Base-by-base conservation (phyloP, 2,329 filamentous ascomycete genomes). In the Rutstroemia sydowiana region DNA sequence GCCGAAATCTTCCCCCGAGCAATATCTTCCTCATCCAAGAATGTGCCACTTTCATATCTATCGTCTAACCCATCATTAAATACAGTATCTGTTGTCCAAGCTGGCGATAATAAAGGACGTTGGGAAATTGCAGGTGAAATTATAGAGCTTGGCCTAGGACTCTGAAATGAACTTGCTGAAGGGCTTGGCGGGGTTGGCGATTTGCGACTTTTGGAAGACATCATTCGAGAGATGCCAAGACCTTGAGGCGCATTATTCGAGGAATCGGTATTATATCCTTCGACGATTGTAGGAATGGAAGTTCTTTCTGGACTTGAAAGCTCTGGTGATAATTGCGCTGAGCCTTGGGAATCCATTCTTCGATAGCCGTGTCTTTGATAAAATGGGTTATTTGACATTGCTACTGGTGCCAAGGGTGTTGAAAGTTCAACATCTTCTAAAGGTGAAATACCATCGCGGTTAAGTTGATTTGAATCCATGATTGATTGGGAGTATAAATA, bases 41-140 rank as follows among this genome's bases (percentile, higher is more conserved):
- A 41, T 5, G 39, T 32, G 21, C 37, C 45, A 40, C 31, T 30
- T 18, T 13, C 10, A 40, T 46, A 36, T 21, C 43, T 42, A n/a
- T 44, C 45, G 9, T 48, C 45, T 32, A 41, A 36, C 9, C 20
- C 31, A 28, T 30, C 26, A 16, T 40, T 45, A 31, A 39, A 45
- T 30, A 37, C 31, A 36, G 45, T 32, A 31, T 43, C 34, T 51
- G 41, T 34, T 5, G 49, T 37, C 53, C 55, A 53, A 11, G 39
- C 48, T 16, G 55, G 55, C 16, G 55, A 55, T 16, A 57, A 26
- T n/a, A 57, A 34, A 50, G 54, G 48, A 23, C 53, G 37, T 40
- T 32, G 34, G 3, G 48, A 40, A 21, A 43, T 30, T 28, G 32
- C 42, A 18, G 41, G 32, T 13, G 43, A 51, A 21, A n/a, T 18